These are phyloP conservation scores for Gracilaria caudata DNA, from an alignment of 23 red algal genomes.

Conservation along the genomic window DNA sequence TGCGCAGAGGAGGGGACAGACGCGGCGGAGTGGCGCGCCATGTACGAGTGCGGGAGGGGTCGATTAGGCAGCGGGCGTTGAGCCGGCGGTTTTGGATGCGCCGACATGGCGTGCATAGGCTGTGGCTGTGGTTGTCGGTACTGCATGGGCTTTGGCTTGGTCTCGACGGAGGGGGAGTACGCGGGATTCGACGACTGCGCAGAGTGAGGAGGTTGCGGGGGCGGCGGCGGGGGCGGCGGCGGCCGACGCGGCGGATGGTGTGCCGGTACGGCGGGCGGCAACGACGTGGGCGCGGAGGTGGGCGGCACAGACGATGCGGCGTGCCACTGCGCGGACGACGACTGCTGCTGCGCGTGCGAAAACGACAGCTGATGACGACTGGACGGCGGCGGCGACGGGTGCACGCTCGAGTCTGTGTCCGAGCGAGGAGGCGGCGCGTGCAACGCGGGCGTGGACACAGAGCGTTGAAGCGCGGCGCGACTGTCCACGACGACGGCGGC, in stretches of 20 bases:
- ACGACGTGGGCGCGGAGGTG: background rate
- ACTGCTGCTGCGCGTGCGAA: background rate
- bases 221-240: background rate
- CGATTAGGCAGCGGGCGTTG: background rate
- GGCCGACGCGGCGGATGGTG: background rate
- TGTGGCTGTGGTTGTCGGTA: background rate
- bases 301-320: background rate
- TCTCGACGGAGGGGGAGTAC: background rate
- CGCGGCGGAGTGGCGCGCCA: background rate
- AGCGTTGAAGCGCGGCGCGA: background rate
- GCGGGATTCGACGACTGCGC: background rate
- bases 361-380: background rate
- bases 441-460: background rate
- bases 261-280: background rate
- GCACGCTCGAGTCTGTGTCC: conserved; percentile 1
- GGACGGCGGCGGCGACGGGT: conserved; percentile 1
- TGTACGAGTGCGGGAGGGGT: background rate
- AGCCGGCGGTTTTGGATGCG: background rate
- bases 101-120: background rate
- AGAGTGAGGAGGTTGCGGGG: background rate
- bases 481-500: conserved; percentile 2
- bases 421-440: conserved; percentile 14
- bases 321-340: conserved; percentile 8
- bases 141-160: conserved; percentile 8
- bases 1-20: background rate